Conservation (phyloP, 2,329 filamentous ascomycete genomes). For the Colletotrichum tofieldiae region DNA sequence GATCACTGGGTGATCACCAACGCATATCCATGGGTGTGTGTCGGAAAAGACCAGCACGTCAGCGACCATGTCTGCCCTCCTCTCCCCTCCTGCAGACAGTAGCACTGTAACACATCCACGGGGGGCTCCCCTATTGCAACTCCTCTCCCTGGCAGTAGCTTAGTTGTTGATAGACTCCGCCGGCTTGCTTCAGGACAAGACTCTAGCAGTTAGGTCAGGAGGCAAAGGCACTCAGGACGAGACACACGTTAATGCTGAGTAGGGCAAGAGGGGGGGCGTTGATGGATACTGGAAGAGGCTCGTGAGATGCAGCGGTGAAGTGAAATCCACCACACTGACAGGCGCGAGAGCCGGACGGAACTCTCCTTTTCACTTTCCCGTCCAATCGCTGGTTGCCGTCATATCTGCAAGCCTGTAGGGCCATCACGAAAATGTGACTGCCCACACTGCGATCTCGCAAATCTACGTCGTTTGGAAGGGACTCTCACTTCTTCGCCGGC, state of each 20-base stretch:
- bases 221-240: conserved; percentile 16
- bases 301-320: conserved; percentile 36
- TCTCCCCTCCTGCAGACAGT: conserved; percentile 14
- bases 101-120: conserved; percentile 17
- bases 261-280: conserved; percentile 8
- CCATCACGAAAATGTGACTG: conserved; percentile 27
- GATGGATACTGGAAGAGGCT: conserved; percentile 20
- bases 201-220: conserved; percentile 7
- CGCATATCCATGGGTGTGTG: conserved; percentile 34
- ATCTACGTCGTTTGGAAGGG: conserved; percentile 28
- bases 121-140: conserved; percentile 19
- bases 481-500: conserved; percentile 12
- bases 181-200: conserved; percentile 35
- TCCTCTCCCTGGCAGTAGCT: conserved; percentile 4
- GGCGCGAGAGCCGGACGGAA: conserved; percentile 21
- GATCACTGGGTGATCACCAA: conserved; percentile 43
- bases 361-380: conserved; percentile 7
- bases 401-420: conserved; percentile 15
- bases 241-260: conserved; percentile 23
- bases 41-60: conserved; percentile 33
- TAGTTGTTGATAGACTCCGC: neutral
- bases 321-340: conserved; percentile 29
- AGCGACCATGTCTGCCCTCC: conserved; percentile 18
- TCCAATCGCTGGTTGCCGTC: conserved; percentile 9
- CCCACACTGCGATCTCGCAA: conserved; percentile 38